Evolutionary conservation across 306 rosid species (phyloP).

Genomic region (Dryas alaskensis): DNA sequence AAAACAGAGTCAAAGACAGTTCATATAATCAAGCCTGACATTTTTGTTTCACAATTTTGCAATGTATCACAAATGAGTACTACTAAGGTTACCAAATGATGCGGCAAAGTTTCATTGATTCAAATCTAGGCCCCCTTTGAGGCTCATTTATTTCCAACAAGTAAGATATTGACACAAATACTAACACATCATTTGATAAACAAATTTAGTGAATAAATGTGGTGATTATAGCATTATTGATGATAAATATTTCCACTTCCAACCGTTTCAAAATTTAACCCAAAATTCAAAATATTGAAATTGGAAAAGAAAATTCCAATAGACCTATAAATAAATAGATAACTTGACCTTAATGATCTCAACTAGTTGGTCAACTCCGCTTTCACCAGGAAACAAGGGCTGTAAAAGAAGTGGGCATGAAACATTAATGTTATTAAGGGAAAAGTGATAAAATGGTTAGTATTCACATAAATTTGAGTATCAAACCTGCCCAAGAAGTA

Average conservation of each 20-base stretch:
- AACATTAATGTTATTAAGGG: conserved; percentile 2
- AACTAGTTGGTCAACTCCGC: conserved; percentile 98
- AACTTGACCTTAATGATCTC: conserved; percentile 88
- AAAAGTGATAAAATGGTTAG: background rate
- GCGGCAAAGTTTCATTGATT: too few species aligned
- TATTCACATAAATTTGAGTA: conserved; percentile 18
- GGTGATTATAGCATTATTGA: too few species aligned
- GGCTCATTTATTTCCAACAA: too few species aligned
- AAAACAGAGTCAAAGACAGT: background rate
- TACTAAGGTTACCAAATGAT: too few species aligned
- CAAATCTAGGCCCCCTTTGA: too few species aligned
- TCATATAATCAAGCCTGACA: background rate
- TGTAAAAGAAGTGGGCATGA: conserved; percentile 45
- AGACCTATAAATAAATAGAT: background rate
- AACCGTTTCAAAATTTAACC: background rate
- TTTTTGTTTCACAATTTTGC: background rate
- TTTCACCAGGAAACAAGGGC: conserved; percentile 99
- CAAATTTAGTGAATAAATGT: too few species aligned
- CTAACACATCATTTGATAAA: too few species aligned
- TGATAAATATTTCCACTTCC: background rate
- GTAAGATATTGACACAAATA: too few species aligned
- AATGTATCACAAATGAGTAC: too few species aligned
- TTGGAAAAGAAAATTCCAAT: background rate
- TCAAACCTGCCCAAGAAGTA: conserved; percentile 89
- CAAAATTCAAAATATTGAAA: background rate